Percentiles rank a stretch among this genome's conserved stretches.
Conservation (phyloP, 2,329 filamentous ascomycete species). For the Verticillium zaregamsianum region DNA sequence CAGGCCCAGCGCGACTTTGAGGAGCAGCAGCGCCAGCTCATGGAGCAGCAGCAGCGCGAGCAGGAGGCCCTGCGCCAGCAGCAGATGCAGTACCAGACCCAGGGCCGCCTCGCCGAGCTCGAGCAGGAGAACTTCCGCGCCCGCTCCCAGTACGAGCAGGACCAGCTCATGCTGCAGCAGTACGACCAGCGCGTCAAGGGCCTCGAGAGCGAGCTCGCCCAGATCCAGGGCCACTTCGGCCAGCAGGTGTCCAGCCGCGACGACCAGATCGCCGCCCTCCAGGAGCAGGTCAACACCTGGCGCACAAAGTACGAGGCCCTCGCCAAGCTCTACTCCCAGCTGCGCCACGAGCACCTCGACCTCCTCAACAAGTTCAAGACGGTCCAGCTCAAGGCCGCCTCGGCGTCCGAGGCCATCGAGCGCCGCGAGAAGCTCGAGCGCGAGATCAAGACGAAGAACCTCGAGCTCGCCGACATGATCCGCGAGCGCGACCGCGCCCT, state of each 20-base stretch:
- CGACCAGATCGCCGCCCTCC: slow-evolving; percentile 86
- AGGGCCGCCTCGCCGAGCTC: slow-evolving; percentile 90
- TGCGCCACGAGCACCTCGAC: slow-evolving; percentile 92
- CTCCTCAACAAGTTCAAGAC: slow-evolving; percentile 94
- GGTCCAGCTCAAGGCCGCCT: slow-evolving; percentile 93
- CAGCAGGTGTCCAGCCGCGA: slow-evolving; percentile 88
- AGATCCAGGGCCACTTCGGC: slow-evolving; percentile 77
- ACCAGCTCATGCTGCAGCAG: slow-evolving; percentile 94
- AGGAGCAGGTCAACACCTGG: slow-evolving; percentile 98
- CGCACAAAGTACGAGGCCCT: slow-evolving; percentile 93
- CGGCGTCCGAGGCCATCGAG: slow-evolving; percentile 94
- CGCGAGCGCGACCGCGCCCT: slow-evolving; percentile 89
- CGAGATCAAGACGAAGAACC: slow-evolving; percentile 98
- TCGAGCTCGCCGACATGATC: slow-evolving; percentile 99
- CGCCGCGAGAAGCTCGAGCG: slow-evolving; percentile 91
- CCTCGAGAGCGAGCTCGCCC: slow-evolving; percentile 78
- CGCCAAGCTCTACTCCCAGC: slow-evolving; percentile 94
- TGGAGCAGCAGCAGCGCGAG: slow-evolving; percentile 84
- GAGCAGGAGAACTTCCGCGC: slow-evolving; percentile 95
- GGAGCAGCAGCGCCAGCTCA: slow-evolving; percentile 82
- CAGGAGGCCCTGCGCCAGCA: slow-evolving; percentile 87
- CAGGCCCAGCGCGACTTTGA: slow-evolving; percentile 95
- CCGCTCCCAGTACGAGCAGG: slow-evolving; percentile 91
- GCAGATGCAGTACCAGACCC: slow-evolving; percentile 89
- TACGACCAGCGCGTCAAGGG: slow-evolving; percentile 94